Conservation (phyloP, 768 basidiomycete genomes). For the Macrolepiota dolichaula region DNA sequence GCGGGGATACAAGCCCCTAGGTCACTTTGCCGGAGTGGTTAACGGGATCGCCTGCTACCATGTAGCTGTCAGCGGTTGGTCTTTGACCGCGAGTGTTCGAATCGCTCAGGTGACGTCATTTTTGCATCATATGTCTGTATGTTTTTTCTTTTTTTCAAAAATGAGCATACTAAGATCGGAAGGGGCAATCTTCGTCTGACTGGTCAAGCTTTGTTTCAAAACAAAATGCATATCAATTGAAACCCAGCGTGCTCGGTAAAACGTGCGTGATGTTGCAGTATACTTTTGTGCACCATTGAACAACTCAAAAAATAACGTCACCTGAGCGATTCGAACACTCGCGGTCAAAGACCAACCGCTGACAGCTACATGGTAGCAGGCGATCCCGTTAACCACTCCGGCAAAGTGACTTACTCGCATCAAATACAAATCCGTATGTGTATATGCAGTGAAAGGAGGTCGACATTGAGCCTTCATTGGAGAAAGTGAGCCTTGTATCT, state of each 20-base stretch:
- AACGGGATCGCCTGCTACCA: constrained; percentile 78
- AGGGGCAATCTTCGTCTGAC: too few relatives aligned
- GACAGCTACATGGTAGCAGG: constrained; percentile 48
- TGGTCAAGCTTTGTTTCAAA: too few relatives aligned
- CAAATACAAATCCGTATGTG: too few relatives aligned
- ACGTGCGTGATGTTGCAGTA: too few relatives aligned
- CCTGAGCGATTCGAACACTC: constrained; percentile 54
- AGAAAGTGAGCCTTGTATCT: too few relatives aligned
- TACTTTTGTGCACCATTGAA: too few relatives aligned
- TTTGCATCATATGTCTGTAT: not conserved
- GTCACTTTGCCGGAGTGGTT: constrained; percentile 97
- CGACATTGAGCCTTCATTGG: too few relatives aligned
- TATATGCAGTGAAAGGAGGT: too few relatives aligned
- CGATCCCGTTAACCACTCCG: constrained; percentile 93
- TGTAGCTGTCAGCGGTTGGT: constrained; percentile 20
- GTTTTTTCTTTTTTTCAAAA: too few relatives aligned
- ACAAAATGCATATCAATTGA: too few relatives aligned
- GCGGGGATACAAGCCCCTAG: not conserved
- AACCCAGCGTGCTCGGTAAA: too few relatives aligned
- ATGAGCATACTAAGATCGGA: too few relatives aligned
- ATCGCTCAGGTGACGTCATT: constrained; percentile 29
- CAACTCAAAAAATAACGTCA: constrained; percentile 34
- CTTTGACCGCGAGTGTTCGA: constrained; percentile 32
- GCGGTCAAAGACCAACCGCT: constrained; percentile 51
- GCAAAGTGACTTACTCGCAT: constrained; percentile 82